phyloP scores from a whole-genome alignment of 1,284 basidiomycete genomes.

The Ceratobasidium papillatum region DNA sequence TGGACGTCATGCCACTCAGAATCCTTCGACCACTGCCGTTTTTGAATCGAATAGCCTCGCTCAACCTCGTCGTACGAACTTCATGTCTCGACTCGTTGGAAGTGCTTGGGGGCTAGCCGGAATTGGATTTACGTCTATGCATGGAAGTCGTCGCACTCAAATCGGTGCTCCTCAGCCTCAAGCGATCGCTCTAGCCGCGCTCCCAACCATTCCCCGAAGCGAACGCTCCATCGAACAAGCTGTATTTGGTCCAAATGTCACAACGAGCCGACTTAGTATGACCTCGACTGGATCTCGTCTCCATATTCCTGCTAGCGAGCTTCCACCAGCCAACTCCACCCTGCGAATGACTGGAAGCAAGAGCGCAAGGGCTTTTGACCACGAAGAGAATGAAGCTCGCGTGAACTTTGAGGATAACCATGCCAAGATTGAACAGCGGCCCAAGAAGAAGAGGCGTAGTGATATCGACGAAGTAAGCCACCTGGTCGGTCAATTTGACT shows the following conservation, averaged over 20 bases:
- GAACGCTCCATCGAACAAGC: slow-evolving; percentile 21
- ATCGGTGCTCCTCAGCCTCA: no score
- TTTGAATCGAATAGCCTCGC: neutral
- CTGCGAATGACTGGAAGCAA: slow-evolving; percentile 25
- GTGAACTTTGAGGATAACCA: neutral
- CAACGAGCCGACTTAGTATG: neutral
- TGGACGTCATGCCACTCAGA: neutral
- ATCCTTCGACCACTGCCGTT: slow-evolving; percentile 13
- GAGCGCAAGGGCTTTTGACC: slow-evolving; percentile 11
- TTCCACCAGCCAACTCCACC: slow-evolving; percentile 27
- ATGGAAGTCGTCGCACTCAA: neutral
- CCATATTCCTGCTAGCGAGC: neutral
- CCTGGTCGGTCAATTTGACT: neutral
- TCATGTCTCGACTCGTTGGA: slow-evolving; percentile 29
- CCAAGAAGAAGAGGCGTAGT: slow-evolving; percentile 34
- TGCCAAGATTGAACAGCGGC: slow-evolving; percentile 6
- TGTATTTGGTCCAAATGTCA: neutral
- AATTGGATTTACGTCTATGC: slow-evolving; percentile 10
- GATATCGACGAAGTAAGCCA: slow-evolving; percentile 10
- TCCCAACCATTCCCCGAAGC: slow-evolving; percentile 7
- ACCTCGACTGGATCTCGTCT: neutral
- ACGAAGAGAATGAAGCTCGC: neutral
- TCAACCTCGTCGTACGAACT: slow-evolving; percentile 6
- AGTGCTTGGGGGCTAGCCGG: slow-evolving; percentile 30
- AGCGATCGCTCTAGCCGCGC: neutral